A percentile compares a stretch with the other conserved stretches of the same genome.
phyloP scores from a whole-genome alignment of 768 basidiomycete genomes.

The Tubosaeta brunneosetosa region DNA sequence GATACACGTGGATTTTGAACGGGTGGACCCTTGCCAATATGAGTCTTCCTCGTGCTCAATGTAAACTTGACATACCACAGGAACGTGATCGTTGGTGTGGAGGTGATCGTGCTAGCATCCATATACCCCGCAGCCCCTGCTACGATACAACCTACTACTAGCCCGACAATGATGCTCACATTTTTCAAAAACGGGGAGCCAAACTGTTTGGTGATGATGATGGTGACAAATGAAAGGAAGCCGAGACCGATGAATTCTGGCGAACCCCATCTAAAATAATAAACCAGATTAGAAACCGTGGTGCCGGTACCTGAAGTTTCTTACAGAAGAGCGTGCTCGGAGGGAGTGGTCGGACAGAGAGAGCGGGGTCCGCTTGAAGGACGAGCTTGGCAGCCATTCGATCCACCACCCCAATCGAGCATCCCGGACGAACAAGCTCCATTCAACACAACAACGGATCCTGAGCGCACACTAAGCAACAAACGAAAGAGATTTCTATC shows the following conservation, averaged over 20 bases:
- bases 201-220: constrained; percentile 78
- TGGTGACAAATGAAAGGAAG: constrained; percentile 74
- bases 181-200: constrained; percentile 54
- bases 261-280: constrained; percentile 60
- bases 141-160: constrained; percentile 76
- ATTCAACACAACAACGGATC: constrained; percentile 76
- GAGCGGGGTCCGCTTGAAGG: constrained; percentile 62
- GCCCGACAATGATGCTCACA: constrained; percentile 56
- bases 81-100: constrained; percentile 77
- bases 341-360: constrained; percentile 67
- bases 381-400: constrained; percentile 28
- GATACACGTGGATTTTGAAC: no score
- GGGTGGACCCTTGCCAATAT: no score
- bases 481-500: neutral
- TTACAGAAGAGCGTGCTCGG: constrained; percentile 63
- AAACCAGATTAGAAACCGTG: neutral
- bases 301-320: constrained; percentile 13
- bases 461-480: constrained; percentile 26
- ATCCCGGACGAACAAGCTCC: constrained; percentile 73
- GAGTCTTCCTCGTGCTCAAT: neutral
- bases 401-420: constrained; percentile 70
- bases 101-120: constrained; percentile 55
- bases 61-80: constrained; percentile 47
- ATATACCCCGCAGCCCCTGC: constrained; percentile 79
- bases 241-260: constrained; percentile 84